These are phyloP conservation scores for Saccharomyces pastorianus DNA, from an alignment of 1,139 yeast species.

Conservation along the genomic window DNA sequence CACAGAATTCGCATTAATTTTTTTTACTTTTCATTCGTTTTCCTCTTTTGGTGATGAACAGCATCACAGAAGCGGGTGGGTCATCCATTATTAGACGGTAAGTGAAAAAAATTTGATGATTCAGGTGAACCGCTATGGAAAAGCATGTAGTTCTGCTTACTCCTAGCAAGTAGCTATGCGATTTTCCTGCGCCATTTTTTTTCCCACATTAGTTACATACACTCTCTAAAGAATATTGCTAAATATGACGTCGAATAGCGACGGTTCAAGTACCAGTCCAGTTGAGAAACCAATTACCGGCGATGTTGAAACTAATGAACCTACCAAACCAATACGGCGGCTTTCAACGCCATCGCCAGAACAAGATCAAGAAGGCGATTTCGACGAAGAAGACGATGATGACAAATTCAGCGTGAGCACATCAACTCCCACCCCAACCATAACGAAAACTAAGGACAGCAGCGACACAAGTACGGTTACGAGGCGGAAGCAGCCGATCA, in stretches of 20 bases:
- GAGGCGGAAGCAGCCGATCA: slow-evolving; percentile 90
- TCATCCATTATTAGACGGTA: background rate
- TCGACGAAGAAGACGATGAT: slow-evolving; percentile 8
- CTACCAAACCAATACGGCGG: background rate
- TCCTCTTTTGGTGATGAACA: background rate
- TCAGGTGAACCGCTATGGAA: background rate
- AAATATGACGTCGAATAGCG: background rate
- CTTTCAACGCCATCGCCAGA: background rate
- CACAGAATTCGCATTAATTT: slow-evolving; percentile 62
- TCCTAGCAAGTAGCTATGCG: background rate
- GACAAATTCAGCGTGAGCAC: background rate
- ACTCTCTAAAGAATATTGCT: background rate
- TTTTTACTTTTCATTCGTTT: too few species aligned
- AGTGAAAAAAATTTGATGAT: background rate
- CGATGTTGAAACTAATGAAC: background rate
- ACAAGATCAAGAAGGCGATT: slow-evolving; percentile 8
- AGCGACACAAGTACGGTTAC: background rate
- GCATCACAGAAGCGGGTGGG: background rate
- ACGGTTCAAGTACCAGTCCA: background rate
- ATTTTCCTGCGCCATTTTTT: background rate
- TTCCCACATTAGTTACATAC: background rate
- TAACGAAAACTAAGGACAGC: background rate
- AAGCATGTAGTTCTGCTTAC: background rate
- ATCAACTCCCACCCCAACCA: background rate
- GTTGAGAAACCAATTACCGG: background rate